Conservation (phyloP, 805 yeast species). For the Metschnikowia gelsemii region DNA sequence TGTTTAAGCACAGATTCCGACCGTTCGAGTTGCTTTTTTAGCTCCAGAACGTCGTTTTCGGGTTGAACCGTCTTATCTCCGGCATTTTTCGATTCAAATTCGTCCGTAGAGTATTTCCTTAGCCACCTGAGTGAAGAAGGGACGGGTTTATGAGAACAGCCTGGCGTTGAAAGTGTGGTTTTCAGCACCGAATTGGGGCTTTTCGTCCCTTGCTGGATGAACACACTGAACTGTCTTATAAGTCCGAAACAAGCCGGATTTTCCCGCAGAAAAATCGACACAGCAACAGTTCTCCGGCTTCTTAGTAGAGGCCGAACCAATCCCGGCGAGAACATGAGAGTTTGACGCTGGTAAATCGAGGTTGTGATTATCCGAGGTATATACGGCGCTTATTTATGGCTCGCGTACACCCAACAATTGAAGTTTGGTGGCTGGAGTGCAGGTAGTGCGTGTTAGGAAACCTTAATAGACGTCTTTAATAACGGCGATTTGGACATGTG, state of each 20-base stretch:
- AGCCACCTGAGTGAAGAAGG: no score
- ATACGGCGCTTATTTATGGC: no score
- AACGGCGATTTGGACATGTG: no score
- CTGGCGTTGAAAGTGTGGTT: neutral
- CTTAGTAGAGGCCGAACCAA: conserved; percentile 11
- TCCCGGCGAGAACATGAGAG: conserved; percentile 8
- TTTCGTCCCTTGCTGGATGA: neutral
- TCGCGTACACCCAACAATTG: no score
- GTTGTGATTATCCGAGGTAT: no score
- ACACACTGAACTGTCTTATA: neutral
- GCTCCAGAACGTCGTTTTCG: neutral
- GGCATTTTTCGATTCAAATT: neutral
- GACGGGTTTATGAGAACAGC: neutral
- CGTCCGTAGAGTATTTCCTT: neutral
- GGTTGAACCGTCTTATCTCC: neutral
- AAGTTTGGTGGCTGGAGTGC: no score
- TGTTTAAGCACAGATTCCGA: conserved; percentile 13
- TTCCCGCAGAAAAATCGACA: conserved; percentile 1
- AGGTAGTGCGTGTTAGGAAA: no score
- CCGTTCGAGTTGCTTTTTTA: conserved; percentile 7
- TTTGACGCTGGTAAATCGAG: neutral
- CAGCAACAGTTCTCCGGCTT: conserved; percentile 1
- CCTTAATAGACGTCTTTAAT: no score
- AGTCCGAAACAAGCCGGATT: neutral
- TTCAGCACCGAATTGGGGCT: neutral